Evolutionary conservation across 768 basidiomycete genomes (phyloP), one percentile per base, ranked within the genome.

Genomic region (Xerocomus potaroensis): DNA sequence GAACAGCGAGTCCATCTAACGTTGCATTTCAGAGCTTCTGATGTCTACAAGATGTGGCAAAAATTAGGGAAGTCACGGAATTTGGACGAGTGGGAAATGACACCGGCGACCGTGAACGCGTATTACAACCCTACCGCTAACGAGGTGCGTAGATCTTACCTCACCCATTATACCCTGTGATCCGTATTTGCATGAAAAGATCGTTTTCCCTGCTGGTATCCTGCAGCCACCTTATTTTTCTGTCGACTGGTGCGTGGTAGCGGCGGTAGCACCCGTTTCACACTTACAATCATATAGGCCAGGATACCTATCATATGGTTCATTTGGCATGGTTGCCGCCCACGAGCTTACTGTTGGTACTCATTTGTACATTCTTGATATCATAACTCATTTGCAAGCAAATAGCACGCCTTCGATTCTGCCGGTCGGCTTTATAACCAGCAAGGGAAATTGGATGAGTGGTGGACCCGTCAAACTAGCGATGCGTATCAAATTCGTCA

Each of bases 191-290:
- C 5, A 39, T n/a, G 22, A 12, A 36, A 48, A 90, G 84, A 92
- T 94, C 42, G 90, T 92, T 18, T 97, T 99, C 72, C 94, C 96
- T 8, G 95, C 96, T 18, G 96, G 96, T 21, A 93, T 98, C 58
- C 69, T 98, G 15, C 91, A 85, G 53, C 84, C 90, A 2, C 94
- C 94, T 0, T 97, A 93, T 78, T 97, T 93, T 73, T 79, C 78
- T 4, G 72, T 78, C 43, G 73, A 81, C 45, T 95, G 91, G 87
- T 87, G 49, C 31, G 75, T 50, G 29, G 23, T 38, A 1, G 3
- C 16, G 18, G 10, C 4, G 34, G 16, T 32, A 36, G 18, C 21
- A 10, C 27, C 22, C 21, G 42, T 34, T 16, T 37, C 22, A 39
- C 36, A 43, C 46, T 56, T 14, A 63, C 44, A 36, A n/a, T 33